Evolutionary conservation across 345 rosid genomes (phyloP), one percentile per base, ranked within the genome.

Genomic region (Reutealis trisperma): DNA sequence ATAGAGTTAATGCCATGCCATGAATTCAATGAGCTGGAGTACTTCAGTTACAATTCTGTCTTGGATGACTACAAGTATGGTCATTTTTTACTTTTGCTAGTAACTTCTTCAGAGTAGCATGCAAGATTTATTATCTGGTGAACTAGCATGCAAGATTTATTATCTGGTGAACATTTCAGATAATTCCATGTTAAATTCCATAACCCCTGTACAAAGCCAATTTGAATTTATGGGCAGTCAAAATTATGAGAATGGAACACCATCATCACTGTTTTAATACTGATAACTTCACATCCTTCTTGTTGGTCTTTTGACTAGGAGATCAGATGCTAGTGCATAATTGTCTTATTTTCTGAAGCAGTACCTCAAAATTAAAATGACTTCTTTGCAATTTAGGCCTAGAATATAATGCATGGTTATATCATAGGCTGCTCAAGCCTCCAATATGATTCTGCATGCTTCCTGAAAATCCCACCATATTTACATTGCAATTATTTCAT

Each of bases 1-100:
- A 89, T 95, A 83, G 99, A 95, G 80, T 75, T 93, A 80, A 93
- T 95, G 99, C 99, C 99, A 65, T 95, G 98, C 84, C 97, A 95
- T 74, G 98, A 95, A 83, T 95, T 95, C 82, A 95, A 95, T 80
- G 99, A 95, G 86, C 86, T 95, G 82, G 99, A 95, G 87, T 87
- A 92, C 86, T 88, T 82, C 90, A 89, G 90, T 86, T 90, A 93
- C 89, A 95, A 93, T 84, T 79, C 98, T 60, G 85, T 89, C 62
- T 58, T 89, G 87, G 97, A 89, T 76, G 92, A 91, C 75, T 88
- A 89, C 75, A 95, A 88, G 98, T 93, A 95, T 74, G 82, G 61
- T 63, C 37, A 76, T 70, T 81, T 81, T 59, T 77, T 72, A 77
- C 63, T 63, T 67, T 70, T 34, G 59, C 73, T 74, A 45, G 16